Base-by-base conservation (phyloP, 2,329 filamentous ascomycete species). In the Ascosphaera apis region DNA sequence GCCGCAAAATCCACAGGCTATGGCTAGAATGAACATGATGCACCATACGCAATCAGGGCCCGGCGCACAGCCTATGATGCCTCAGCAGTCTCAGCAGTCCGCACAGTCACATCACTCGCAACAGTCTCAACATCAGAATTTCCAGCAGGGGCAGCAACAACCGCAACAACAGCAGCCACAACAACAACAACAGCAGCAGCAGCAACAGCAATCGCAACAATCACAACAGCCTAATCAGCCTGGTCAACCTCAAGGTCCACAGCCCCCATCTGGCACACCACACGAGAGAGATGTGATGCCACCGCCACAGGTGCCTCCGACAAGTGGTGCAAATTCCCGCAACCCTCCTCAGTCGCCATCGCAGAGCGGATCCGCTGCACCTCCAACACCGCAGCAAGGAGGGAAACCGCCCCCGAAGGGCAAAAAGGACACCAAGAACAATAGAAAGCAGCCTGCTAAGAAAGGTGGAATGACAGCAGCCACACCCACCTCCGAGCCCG, bases 321-420 rank as follows among this genome's bases (percentile, higher is more conserved):
- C 49, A 28, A 48, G 48, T 15, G 56, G 51, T 35, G 47, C 50
- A 39, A 56, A 51, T 38, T 48, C 52, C 35, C 56, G 55, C 35
- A 55, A 58, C 21, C 48, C 51, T 16, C 55, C 56, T 41, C 54
- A 56, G 12, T 48, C 53, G 15, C 63, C 61, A 37, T 60, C 61
- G 34, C 52, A 60, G 38, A 54, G 53, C n/a, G 51, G 48, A 31
- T 44, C 46, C 13, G 54, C 57, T 37, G 67, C 67, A 15, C 69
- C 70, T 12, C 69, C 70, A 4, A 75, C 71, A 4, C 71, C 71
- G 2, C 67, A 65, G 40, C 68, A 70, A 48, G 46, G 55, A n/a
- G 66, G 63, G 47, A 75, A 60, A 47, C 58, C 52, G n/a, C 64
- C 61, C 35, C 66, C 64, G 6, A 72, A 70, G 48, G 45, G 46